phyloP scores from a whole-genome alignment of 345 rosid genomes.

The Cochlearia excelsa region DNA sequence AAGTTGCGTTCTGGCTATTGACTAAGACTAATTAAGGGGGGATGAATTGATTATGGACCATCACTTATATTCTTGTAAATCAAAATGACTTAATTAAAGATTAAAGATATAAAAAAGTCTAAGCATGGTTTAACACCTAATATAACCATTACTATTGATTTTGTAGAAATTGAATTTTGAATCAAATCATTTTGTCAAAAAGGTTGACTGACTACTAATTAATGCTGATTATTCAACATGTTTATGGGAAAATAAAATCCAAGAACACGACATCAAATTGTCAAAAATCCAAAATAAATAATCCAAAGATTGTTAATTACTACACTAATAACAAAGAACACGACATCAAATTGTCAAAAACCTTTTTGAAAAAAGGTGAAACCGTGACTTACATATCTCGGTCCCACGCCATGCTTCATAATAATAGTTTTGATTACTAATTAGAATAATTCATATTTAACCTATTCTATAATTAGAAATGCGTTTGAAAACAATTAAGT shows the following conservation, averaged over 20 bases:
- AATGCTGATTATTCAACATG: conserved; percentile 18
- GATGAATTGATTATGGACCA: not conserved
- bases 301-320: conserved; percentile 14
- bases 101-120: too few species aligned
- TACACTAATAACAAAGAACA: conserved; percentile 27
- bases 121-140: too few species aligned
- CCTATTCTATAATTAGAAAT: too few species aligned
- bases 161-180: not conserved
- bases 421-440: conserved; percentile 12
- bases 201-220: conserved; percentile 22
- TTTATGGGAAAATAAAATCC: conserved; percentile 18
- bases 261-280: conserved; percentile 27
- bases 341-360: conserved; percentile 29
- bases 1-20: not conserved
- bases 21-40: not conserved
- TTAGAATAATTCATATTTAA: not conserved
- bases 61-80: not conserved
- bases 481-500: too few species aligned
- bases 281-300: too few species aligned
- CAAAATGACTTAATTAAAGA: too few species aligned
- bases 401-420: conserved; percentile 36
- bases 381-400: conserved; percentile 28
- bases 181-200: too few species aligned
- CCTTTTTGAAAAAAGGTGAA: conserved; percentile 32
- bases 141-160: not conserved